These are phyloP conservation scores for Triticum monococcum DNA, from an alignment of 176 grass and related monocot genomes.

Conservation along the genomic window DNA sequence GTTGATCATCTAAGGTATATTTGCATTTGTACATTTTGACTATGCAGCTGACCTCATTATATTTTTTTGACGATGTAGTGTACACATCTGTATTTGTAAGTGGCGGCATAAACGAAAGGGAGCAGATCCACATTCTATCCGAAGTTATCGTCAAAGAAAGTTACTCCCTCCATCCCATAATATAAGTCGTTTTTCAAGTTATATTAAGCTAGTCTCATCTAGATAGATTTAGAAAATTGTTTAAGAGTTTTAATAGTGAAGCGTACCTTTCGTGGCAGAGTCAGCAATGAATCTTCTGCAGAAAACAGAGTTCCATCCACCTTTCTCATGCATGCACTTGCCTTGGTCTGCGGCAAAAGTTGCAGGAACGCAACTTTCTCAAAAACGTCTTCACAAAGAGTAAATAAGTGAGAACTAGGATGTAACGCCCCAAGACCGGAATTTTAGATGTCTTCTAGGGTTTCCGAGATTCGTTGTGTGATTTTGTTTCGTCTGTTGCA, in stretches of 20 bases:
- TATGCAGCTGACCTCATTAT: not conserved
- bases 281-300: not conserved
- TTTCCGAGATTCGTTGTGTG: no score
- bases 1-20: not conserved
- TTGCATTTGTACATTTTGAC: not conserved
- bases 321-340: not conserved
- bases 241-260: conserved; percentile 13
- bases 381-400: not conserved
- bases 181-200: no score
- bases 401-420: not conserved
- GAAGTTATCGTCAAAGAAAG: not conserved
- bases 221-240: not conserved
- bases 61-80: not conserved
- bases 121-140: not conserved
- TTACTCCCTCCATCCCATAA: no score
- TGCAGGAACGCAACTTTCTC: not conserved
- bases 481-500: no score
- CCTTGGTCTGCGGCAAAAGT: not conserved
- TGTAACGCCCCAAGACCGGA: no score
- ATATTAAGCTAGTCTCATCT: not conserved
- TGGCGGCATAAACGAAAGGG: not conserved
- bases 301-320: not conserved
- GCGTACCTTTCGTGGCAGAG: conserved; percentile 5
- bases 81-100: not conserved
- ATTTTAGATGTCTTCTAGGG: no score